Percentiles rank a stretch among this genome's conserved stretches.
These are phyloP conservation scores for Rhamnella rubrinervis DNA, from an alignment of 331 rosid species.

Conservation along the genomic window DNA sequence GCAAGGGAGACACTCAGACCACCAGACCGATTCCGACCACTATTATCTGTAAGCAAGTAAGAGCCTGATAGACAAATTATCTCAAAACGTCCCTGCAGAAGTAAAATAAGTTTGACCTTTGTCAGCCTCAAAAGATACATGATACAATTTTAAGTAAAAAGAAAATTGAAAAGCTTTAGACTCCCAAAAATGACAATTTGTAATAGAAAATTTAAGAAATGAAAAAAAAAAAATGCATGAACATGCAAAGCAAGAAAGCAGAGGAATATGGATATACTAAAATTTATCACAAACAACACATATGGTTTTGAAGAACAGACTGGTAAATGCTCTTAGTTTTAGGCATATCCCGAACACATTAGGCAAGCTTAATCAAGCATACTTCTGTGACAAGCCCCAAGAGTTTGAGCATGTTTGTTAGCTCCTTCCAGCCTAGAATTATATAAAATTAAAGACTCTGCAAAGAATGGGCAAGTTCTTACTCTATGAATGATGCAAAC, in stretches of 20 bases:
- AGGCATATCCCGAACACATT: too few species aligned
- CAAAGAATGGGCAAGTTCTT: constrained; percentile 4
- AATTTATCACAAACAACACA: too few species aligned
- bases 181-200: too few species aligned
- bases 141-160: not conserved
- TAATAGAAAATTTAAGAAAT: too few species aligned
- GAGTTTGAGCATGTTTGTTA: too few species aligned
- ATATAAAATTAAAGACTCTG: not conserved
- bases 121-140: constrained; percentile 5
- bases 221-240: too few species aligned
- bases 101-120: constrained; percentile 12
- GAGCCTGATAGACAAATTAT: constrained; percentile 89
- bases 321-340: too few species aligned
- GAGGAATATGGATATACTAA: too few species aligned
- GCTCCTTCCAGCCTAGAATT: not conserved
- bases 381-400: too few species aligned
- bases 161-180: not conserved
- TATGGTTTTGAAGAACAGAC: too few species aligned
- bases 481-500: not conserved
- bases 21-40: constrained; percentile 62
- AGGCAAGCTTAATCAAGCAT: too few species aligned
- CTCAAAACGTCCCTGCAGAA: constrained; percentile 87
- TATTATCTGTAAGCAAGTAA: constrained; percentile 55
- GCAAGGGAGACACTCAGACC: constrained; percentile 87
- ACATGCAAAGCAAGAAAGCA: too few species aligned